Evolutionary conservation across 495 filamentous ascomycete species (phyloP).

Genomic region (Penicillium alfredii): DNA sequence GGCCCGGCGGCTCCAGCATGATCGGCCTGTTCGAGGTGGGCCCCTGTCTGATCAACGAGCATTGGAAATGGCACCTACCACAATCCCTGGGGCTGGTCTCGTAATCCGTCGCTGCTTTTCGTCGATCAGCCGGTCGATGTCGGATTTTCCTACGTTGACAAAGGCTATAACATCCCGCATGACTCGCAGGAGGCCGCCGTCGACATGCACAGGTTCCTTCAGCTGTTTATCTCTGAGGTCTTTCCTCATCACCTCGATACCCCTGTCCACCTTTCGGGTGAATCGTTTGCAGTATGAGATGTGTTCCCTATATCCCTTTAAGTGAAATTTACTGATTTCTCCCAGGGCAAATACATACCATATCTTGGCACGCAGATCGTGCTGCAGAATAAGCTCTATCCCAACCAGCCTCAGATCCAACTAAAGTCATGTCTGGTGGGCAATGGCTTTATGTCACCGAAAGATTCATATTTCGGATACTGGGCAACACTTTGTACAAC

Average conservation of each 20-base stretch:
- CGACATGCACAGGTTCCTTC: constrained; percentile 39
- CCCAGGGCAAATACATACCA: constrained; percentile 36
- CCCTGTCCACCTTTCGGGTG: constrained; percentile 31
- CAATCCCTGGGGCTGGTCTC: constrained; percentile 44
- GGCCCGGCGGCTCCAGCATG: constrained; percentile 39
- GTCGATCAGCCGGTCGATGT: constrained; percentile 42
- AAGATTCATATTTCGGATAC: constrained; percentile 31
- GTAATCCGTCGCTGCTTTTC: constrained; percentile 40
- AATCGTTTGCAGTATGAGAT: constrained; percentile 31
- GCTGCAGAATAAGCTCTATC: constrained; percentile 29
- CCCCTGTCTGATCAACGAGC: constrained; percentile 38
- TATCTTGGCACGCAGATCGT: constrained; percentile 31
- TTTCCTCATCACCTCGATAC: constrained; percentile 27
- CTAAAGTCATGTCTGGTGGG: constrained; percentile 36
- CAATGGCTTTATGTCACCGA: constrained; percentile 33
- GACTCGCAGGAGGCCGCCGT: constrained; percentile 25
- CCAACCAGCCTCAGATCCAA: constrained; percentile 21
- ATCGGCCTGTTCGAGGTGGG: constrained; percentile 36
- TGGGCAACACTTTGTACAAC: constrained; percentile 43
- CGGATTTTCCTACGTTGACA: constrained; percentile 40
- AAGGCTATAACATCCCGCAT: constrained; percentile 19
- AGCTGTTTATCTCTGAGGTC: constrained; percentile 34
- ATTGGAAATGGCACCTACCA: constrained; percentile 34
- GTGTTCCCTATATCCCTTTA: too few relatives aligned
- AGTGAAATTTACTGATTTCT: constrained; percentile 4